Base-by-base conservation (phyloP, 2,329 filamentous ascomycete species). In the Didymella segeticola region DNA sequence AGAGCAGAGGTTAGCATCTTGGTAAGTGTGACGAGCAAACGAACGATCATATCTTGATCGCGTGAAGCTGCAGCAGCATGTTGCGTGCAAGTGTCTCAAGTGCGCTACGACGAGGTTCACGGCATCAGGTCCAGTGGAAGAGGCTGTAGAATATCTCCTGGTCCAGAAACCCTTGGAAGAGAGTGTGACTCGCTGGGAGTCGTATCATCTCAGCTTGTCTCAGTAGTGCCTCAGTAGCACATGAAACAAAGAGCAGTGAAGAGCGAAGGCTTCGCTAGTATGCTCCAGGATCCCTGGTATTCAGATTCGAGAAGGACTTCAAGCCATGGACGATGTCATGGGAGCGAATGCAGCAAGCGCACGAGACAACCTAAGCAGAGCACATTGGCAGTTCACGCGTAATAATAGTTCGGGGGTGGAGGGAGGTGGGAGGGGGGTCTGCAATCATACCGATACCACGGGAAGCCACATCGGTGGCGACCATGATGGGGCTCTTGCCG, bases 381-480 rank as follows among this genome's bases (percentile, higher is more conserved):
- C 86, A 91, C 86, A 80, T 80, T 79, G 79, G 80, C 82, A 84
- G 81, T 83, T 82, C 82, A 84, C 83, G 83, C 82, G 71, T 69
- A 80, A 78, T 78, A 82, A 71, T 70, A 63, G 48, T 63, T 61
- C 67, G 60, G 67, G 77, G 60, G 71, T 59, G 66, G 77, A 59
- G 71, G 60, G 65, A 70, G 71, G 72, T 71, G 71, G 71, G n/a
- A 68, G 72, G 78, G 77, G 80, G 78, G 77, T 80, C 80, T 80
- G 83, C 82, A 86, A 89, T 93, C 92, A 96, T 96, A 97, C 95
- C 95, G 82, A 99, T 97, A 91, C 95, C 95, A 93, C 95, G 95
- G 76, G 95, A 98, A 81, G 95, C 95, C 81, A 99, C 95, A 75
- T 98, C 95, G 66, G 95, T 99, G 81, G 95, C 95, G 82, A 99